Conservation (phyloP, 768 basidiomycete genomes). For the Termitomyces sp. region DNA sequence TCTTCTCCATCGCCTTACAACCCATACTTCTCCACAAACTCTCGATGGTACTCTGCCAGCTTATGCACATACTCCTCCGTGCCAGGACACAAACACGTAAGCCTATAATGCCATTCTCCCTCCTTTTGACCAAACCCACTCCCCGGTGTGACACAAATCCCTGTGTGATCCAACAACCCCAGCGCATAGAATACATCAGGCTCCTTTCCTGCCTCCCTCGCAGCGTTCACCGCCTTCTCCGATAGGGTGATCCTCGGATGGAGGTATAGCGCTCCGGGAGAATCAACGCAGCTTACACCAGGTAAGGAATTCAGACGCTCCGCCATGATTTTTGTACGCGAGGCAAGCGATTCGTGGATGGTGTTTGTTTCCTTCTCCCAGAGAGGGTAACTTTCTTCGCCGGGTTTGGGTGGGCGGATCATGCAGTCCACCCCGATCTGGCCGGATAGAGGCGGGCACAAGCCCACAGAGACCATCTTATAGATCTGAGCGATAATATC, state of each 20-base stretch:
- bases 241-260: conserved; percentile 83
- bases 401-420: conserved; percentile 83
- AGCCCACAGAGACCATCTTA: conserved; percentile 90
- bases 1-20: not conserved
- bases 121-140: conserved; percentile 93
- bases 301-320: conserved; percentile 75
- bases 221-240: conserved; percentile 67
- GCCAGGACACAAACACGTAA: conserved; percentile 94
- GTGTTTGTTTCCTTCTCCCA: conserved; percentile 84
- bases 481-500: conserved; percentile 86
- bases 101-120: conserved; percentile 85
- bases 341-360: conserved; percentile 72
- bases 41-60: conserved; percentile 52
- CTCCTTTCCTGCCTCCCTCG: conserved; percentile 65
- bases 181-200: conserved; percentile 91
- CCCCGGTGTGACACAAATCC: conserved; percentile 93
- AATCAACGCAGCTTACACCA: conserved; percentile 88
- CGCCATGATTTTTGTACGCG: conserved; percentile 72
- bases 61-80: conserved; percentile 90
- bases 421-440: conserved; percentile 94
- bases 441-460: conserved; percentile 88
- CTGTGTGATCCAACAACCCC: conserved; percentile 79
- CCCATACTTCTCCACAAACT: conserved; percentile 27
- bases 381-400: conserved; percentile 69
- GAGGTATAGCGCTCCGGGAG: conserved; percentile 91